A percentile compares a stretch with the other conserved stretches of the same genome.
These are phyloP conservation scores for Penicillium dipodomyicola DNA, from an alignment of 495 filamentous ascomycete genomes.

Conservation along the genomic window DNA sequence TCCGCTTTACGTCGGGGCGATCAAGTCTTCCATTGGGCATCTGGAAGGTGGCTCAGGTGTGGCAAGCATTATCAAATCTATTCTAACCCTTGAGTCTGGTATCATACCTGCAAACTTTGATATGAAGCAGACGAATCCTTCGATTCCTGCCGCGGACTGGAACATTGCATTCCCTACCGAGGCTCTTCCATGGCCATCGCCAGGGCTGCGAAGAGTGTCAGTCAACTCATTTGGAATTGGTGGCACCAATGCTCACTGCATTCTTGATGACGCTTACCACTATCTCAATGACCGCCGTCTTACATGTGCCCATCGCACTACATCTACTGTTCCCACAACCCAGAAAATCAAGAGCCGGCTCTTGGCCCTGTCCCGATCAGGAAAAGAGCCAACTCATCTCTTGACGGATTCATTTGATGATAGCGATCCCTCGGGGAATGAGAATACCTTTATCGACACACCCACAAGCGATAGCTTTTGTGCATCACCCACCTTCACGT, in stretches of 20 bases:
- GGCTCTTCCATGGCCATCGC: slow-evolving; percentile 18
- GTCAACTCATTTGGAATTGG: slow-evolving; percentile 62
- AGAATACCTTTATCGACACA: slow-evolving; percentile 6
- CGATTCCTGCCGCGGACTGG: slow-evolving; percentile 19
- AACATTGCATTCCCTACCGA: slow-evolving; percentile 19
- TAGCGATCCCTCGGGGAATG: slow-evolving; percentile 9
- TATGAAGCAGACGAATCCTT: slow-evolving; percentile 37
- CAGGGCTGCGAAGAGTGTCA: slow-evolving; percentile 48
- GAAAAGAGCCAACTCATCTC: neutral
- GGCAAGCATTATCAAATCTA: slow-evolving; percentile 40
- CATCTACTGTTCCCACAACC: neutral
- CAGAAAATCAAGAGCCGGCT: neutral
- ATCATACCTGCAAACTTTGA: slow-evolving; percentile 37
- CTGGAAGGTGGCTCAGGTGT: slow-evolving; percentile 47
- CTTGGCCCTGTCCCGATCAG: neutral
- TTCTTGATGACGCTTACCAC: slow-evolving; percentile 48
- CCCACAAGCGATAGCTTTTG: slow-evolving; percentile 15
- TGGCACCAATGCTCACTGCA: slow-evolving; percentile 61
- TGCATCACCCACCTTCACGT: neutral
- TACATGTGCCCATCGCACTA: slow-evolving; percentile 11
- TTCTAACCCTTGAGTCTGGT: slow-evolving; percentile 40
- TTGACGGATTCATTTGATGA: slow-evolving; percentile 12
- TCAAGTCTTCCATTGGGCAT: slow-evolving; percentile 49
- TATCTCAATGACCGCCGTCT: slow-evolving; percentile 18
- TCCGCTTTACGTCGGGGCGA: slow-evolving; percentile 32